Evolutionary conservation across 2,329 filamentous ascomycete genomes (phyloP).

Genomic region (Leptographium radiaticola): DNA sequence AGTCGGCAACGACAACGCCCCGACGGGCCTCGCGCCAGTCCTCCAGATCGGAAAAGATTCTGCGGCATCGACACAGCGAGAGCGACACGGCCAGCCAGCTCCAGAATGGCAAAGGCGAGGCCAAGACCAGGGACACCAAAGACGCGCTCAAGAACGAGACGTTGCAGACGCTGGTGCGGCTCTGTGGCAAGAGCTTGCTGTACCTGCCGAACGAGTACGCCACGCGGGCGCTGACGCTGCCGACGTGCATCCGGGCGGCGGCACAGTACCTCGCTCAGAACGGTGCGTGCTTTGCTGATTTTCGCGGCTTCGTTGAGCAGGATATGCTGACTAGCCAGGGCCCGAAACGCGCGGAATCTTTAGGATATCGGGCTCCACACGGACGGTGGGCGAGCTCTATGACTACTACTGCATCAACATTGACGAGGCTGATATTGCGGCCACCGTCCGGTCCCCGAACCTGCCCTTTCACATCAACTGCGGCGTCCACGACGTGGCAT

Average conservation of each 20-base stretch:
- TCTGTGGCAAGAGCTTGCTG: slow-evolving; percentile 50
- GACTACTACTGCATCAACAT: slow-evolving; percentile 47
- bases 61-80: not conserved
- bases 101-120: slow-evolving; percentile 17
- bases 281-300: slow-evolving; percentile 25
- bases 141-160: slow-evolving; percentile 32
- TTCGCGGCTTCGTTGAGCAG: not conserved
- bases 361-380: slow-evolving; percentile 46
- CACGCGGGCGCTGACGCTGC: slow-evolving; percentile 42
- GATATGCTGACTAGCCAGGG: slow-evolving; percentile 9
- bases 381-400: slow-evolving; percentile 44
- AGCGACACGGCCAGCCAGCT: slow-evolving; percentile 37
- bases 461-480: slow-evolving; percentile 47
- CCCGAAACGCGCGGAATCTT: slow-evolving; percentile 46
- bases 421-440: slow-evolving; percentile 32
- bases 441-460: slow-evolving; percentile 44
- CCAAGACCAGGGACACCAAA: slow-evolving; percentile 17
- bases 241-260: slow-evolving; percentile 53
- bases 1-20: slow-evolving; percentile 13
- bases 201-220: slow-evolving; percentile 47
- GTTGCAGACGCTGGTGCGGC: slow-evolving; percentile 44
- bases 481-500: slow-evolving; percentile 52
- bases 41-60: slow-evolving; percentile 9
- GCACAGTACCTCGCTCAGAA: slow-evolving; percentile 51
- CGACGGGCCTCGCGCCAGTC: slow-evolving; percentile 11